Evolutionary conservation across 2,329 filamentous ascomycete species (phyloP).

Genomic region (Aspergillus persii): DNA sequence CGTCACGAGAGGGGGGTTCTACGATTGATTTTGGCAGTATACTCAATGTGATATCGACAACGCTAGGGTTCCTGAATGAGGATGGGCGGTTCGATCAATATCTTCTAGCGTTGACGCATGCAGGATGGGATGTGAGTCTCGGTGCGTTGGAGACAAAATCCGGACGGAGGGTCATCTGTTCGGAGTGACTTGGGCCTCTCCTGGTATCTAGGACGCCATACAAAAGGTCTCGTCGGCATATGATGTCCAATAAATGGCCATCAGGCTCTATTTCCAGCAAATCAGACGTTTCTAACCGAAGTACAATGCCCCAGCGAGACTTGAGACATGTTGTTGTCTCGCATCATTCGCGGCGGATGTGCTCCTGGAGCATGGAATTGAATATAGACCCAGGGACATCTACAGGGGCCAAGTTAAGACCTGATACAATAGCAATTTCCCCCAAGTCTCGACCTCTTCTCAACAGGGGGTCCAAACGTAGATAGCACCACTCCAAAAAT

Average conservation of each 20-base stretch:
- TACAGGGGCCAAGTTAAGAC: no score
- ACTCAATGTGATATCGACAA: constrained; percentile 42
- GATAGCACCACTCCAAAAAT: neutral
- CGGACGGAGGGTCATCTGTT: constrained; percentile 39
- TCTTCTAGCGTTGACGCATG: constrained; percentile 41
- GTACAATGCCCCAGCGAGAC: neutral
- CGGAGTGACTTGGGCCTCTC: neutral
- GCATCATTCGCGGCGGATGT: neutral
- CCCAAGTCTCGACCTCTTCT: neutral
- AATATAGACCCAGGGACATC: no score
- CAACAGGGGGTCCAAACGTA: neutral
- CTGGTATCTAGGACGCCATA: neutral
- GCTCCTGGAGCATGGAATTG: no score
- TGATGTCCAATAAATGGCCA: neutral
- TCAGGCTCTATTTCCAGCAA: neutral
- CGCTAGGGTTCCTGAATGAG: constrained; percentile 42
- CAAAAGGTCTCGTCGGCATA: neutral
- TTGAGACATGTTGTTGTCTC: neutral
- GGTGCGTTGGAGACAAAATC: constrained; percentile 65
- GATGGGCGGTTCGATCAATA: constrained; percentile 45
- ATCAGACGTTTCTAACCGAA: neutral
- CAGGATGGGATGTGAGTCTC: constrained; percentile 66
- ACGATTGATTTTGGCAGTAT: constrained; percentile 2
- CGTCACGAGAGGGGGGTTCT: neutral
- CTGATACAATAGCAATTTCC: no score